These are phyloP conservation scores for Kluyveromyces starmeri DNA, from an alignment of 805 yeast species.

Conservation along the genomic window DNA sequence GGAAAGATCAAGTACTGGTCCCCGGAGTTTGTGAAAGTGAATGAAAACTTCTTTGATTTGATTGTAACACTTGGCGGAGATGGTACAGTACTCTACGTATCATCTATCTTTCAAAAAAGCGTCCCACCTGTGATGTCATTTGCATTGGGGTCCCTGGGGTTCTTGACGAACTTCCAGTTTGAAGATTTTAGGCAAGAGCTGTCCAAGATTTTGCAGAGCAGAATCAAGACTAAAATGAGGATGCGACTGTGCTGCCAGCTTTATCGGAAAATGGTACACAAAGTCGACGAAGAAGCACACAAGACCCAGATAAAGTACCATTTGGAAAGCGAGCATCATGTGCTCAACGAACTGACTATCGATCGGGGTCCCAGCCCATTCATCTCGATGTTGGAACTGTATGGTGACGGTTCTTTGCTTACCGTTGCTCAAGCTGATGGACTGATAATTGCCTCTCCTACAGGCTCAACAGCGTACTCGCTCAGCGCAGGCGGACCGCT, in stretches of 20 bases:
- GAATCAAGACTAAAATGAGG: conserved; percentile 69
- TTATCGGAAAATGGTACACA: conserved; percentile 33
- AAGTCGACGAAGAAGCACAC: conserved; percentile 28
- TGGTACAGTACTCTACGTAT: conserved; percentile 87
- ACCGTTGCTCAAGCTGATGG: conserved; percentile 96
- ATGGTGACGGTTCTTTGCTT: conserved; percentile 75
- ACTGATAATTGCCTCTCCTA: conserved; percentile 83
- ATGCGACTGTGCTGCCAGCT: conserved; percentile 85
- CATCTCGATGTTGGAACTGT: conserved; percentile 80
- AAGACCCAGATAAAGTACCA: conserved; percentile 39
- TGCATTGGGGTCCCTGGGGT: conserved; percentile 86
- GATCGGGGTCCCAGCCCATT: conserved; percentile 94
- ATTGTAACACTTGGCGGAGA: conserved; percentile 93
- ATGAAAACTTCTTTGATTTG: conserved; percentile 51
- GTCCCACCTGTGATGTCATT: conserved; percentile 92
- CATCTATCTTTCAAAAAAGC: conserved; percentile 70
- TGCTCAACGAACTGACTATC: conserved; percentile 79
- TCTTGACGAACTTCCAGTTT: conserved; percentile 77
- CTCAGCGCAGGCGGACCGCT: conserved; percentile 92
- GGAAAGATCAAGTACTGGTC: conserved; percentile 57
- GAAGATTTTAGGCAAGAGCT: conserved; percentile 58
- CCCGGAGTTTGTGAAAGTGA: conserved; percentile 39
- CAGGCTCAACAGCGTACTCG: conserved; percentile 95
- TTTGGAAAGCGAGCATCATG: conserved; percentile 54
- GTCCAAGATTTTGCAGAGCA: conserved; percentile 50